These are phyloP conservation scores for Aspergillus amoenus DNA, from an alignment of 2,329 filamentous ascomycete species.

Conservation along the genomic window DNA sequence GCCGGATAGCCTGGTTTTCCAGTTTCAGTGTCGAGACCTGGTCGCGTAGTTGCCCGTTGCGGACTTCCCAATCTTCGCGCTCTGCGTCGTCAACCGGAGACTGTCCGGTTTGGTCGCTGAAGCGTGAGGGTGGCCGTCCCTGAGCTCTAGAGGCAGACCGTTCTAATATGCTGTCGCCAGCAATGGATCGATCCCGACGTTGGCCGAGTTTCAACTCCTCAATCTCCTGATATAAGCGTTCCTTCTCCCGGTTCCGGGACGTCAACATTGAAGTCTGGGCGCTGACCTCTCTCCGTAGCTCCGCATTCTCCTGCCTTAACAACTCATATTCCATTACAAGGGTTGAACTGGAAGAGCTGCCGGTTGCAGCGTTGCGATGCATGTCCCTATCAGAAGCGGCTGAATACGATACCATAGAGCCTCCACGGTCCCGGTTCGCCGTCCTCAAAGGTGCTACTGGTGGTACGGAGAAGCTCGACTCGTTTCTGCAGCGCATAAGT, in stretches of 20 bases:
- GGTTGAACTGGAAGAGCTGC: slow-evolving; percentile 64
- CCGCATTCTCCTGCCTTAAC: slow-evolving; percentile 86
- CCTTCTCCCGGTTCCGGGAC: slow-evolving; percentile 91
- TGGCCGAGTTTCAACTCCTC: slow-evolving; percentile 91
- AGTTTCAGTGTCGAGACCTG: slow-evolving; percentile 82
- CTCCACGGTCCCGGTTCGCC: slow-evolving; percentile 34
- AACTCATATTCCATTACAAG: slow-evolving; percentile 82
- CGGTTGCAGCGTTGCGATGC: slow-evolving; percentile 44
- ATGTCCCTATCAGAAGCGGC: slow-evolving; percentile 36
- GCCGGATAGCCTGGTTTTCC: slow-evolving; percentile 83
- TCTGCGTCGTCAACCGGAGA: slow-evolving; percentile 70
- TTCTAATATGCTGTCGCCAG: slow-evolving; percentile 88
- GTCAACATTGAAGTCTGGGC: slow-evolving; percentile 98
- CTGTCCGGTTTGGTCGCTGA: slow-evolving; percentile 66
- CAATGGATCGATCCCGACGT: slow-evolving; percentile 65
- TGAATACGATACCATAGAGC: slow-evolving; percentile 41
- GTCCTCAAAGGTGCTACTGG: slow-evolving; percentile 31
- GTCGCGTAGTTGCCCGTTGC: slow-evolving; percentile 79
- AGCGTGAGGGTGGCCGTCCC: slow-evolving; percentile 71
- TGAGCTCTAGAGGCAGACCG: slow-evolving; percentile 86
- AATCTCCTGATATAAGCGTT: slow-evolving; percentile 92
- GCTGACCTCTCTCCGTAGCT: slow-evolving; percentile 85
- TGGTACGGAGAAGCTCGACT: slow-evolving; percentile 31
- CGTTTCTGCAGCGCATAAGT: slow-evolving; percentile 64
- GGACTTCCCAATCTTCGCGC: slow-evolving; percentile 81